Conservation (phyloP, 2,329 filamentous ascomycete species). For the Paecilomyces formosus region DNA sequence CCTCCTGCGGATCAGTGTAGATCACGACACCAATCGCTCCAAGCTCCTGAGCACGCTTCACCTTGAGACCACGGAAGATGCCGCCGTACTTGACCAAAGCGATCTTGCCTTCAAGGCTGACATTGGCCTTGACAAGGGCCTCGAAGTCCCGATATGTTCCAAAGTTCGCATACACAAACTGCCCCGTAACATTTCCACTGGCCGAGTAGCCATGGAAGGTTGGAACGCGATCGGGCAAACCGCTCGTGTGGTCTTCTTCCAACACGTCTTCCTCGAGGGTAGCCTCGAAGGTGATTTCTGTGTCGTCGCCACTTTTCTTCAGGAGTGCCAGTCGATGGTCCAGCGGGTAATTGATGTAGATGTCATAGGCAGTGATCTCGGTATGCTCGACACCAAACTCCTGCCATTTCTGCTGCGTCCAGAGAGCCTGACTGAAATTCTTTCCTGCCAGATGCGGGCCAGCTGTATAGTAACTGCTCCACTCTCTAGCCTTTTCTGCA, state of each 20-base stretch:
- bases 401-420: slow-evolving; percentile 68
- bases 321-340: slow-evolving; percentile 63
- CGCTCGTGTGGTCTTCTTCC: slow-evolving; percentile 72
- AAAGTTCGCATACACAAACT: slow-evolving; percentile 85
- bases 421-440: slow-evolving; percentile 68
- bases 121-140: slow-evolving; percentile 66
- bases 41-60: slow-evolving; percentile 84
- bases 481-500: slow-evolving; percentile 54
- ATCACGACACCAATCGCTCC: slow-evolving; percentile 81
- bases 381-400: slow-evolving; percentile 57
- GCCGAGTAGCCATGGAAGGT: slow-evolving; percentile 95
- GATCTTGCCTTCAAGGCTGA: slow-evolving; percentile 76
- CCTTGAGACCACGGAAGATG: slow-evolving; percentile 83
- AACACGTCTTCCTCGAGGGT: slow-evolving; percentile 77
- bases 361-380: slow-evolving; percentile 61
- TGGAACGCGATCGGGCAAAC: slow-evolving; percentile 64
- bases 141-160: slow-evolving; percentile 81
- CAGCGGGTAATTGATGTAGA: slow-evolving; percentile 70
- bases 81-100: slow-evolving; percentile 78
- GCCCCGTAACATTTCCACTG: slow-evolving; percentile 80
- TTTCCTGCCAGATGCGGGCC: slow-evolving; percentile 70
- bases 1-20: slow-evolving; percentile 84
- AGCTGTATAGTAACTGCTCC: slow-evolving; percentile 70
- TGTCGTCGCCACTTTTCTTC: slow-evolving; percentile 35
- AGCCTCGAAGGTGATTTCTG: slow-evolving; percentile 66